Evolutionary conservation across 225 moss, liverwort and hornwort genomes (phyloP).

Genomic region (Lunularia cruciata): DNA sequence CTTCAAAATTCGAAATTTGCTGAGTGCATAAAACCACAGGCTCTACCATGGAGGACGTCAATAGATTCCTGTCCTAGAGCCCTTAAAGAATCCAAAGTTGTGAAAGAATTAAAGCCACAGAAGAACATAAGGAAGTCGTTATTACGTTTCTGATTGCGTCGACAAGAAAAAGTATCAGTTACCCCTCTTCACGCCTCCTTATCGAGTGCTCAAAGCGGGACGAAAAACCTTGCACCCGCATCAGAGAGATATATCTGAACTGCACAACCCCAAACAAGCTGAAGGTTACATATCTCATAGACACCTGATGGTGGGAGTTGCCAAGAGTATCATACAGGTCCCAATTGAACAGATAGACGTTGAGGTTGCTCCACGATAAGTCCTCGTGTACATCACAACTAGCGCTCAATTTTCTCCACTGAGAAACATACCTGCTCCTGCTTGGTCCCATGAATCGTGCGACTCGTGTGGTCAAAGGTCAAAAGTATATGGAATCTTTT

Average conservation of each 20-base stretch:
- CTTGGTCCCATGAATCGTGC: too few species aligned
- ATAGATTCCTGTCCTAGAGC: too few species aligned
- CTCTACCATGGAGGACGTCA: too few species aligned
- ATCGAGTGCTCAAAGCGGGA: neutral
- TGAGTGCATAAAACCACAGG: too few species aligned
- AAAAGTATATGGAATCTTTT: too few species aligned
- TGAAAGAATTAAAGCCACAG: too few species aligned
- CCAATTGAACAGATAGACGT: neutral
- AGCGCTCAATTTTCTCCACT: neutral
- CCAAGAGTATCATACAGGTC: neutral
- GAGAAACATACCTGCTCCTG: too few species aligned
- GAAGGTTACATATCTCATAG: neutral
- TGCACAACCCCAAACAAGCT: conserved; percentile 12
- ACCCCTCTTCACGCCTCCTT: conserved; percentile 26
- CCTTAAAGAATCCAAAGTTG: too few species aligned
- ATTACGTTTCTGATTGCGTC: neutral
- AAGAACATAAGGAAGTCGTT: too few species aligned
- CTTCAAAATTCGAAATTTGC: too few species aligned
- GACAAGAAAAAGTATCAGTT: neutral
- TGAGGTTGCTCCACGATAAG: neutral
- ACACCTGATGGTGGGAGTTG: neutral
- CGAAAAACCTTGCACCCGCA: conserved; percentile 16
- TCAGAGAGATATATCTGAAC: conserved; percentile 15
- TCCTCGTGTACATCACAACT: neutral
- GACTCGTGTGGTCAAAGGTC: too few species aligned